Percentiles rank a stretch among this genome's conserved stretches.
These are phyloP conservation scores for Candida jianshihensis DNA, from an alignment of 805 yeast species.

Conservation along the genomic window DNA sequence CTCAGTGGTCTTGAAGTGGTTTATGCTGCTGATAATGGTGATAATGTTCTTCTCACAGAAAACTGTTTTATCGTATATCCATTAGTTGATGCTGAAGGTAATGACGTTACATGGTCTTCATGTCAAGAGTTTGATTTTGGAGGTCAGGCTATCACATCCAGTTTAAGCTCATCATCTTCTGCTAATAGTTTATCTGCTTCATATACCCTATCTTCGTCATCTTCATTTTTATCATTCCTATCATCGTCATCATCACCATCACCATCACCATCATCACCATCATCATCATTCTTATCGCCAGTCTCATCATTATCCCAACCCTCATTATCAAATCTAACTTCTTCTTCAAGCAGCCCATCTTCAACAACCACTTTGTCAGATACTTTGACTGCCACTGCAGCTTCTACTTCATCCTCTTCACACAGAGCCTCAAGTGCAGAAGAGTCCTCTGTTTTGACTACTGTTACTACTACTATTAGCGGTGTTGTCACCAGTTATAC, in stretches of 20 bases:
- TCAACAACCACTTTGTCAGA: too few species aligned
- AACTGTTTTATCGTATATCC: conserved; percentile 20
- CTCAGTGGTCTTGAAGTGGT: conserved; percentile 17
- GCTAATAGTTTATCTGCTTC: too few species aligned
- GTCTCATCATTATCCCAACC: background rate
- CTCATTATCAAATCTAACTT: background rate
- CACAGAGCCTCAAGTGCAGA: too few species aligned
- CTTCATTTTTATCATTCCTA: too few species aligned
- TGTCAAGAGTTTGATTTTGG: conserved; percentile 23
- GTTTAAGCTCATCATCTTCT: too few species aligned
- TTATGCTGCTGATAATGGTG: conserved; percentile 11
- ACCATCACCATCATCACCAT: background rate
- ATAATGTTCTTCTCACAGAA: conserved; percentile 14
- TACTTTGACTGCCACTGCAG: too few species aligned
- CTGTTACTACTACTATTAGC: background rate
- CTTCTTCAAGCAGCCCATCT: too few species aligned
- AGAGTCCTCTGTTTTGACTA: background rate
- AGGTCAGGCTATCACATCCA: too few species aligned
- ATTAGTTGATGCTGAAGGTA: conserved; percentile 10
- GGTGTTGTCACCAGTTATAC: background rate
- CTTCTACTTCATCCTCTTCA: too few species aligned
- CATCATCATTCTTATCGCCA: background rate
- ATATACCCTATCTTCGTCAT: too few species aligned
- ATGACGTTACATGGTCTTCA: conserved; percentile 15
- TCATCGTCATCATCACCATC: conserved; percentile 9